Evolutionary conservation across 176 grass and related monocot genomes (phyloP), one percentile per base, ranked within the genome.

Genomic region (Cenchrus americanus): DNA sequence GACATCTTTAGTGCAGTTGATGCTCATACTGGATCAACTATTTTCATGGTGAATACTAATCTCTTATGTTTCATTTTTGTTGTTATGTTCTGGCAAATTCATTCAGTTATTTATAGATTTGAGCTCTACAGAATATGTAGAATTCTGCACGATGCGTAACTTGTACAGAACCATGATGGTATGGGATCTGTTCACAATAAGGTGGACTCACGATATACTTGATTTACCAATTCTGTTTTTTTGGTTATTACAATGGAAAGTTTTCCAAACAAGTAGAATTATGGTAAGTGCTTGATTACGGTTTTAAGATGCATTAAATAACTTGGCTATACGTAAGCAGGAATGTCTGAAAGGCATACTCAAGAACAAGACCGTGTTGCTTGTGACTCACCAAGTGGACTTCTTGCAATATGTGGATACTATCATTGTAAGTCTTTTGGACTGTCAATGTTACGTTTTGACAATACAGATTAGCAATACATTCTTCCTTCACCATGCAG

Each of bases 301-400:
- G 48, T 73, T 59, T 72, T 55, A 64, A 71, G 8, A 12, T 47
- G 24, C 46, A 55, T 12, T 65, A 27, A 71, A 57, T 87, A 19
- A 60, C 5, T 66, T 59, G 57, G 2, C 22, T 59, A 61, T 62
- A 30, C 27, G 17, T 64, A 52, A 83, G 73, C 81, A 94, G 92
- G 92, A 94, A 85, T 94, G 92, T 79, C 43, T 91, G 73, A 91
- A 83, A 49, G 92, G 89, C 60, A 48, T 77, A 42, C 89, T 94
- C 8, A 94, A 87, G 80, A 80, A 63, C 26, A 94, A 94, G 87
- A 94, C 89, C 3, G 12, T 94, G 49, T 83, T 94, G 69, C 92
- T 94, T 80, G 92, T 94, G 43, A 94, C 92, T 43, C 92, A 94
- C 87, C 92, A 94, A 94, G 73, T 91, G 65, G 92, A 94, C 66